Evolutionary conservation across 169 alveolate species (phyloP).

Genomic region (Plasmodium adleri): DNA sequence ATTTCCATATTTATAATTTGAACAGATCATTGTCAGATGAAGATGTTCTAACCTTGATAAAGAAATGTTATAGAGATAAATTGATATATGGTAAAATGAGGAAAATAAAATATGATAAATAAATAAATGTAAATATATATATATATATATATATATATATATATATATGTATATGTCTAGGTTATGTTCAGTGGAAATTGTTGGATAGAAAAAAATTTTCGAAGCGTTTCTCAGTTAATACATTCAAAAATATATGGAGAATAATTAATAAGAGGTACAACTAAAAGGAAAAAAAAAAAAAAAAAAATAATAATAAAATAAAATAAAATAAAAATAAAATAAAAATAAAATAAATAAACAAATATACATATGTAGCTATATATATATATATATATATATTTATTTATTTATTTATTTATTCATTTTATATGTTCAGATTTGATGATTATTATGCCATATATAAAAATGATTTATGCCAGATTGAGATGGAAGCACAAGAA

Average conservation of each 20-base stretch:
- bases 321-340: too few species aligned
- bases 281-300: constrained; percentile 1
- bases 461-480: neutral
- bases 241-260: constrained; percentile 68
- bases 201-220: constrained; percentile 32
- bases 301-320: too few species aligned
- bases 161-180: neutral
- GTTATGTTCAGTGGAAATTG: constrained; percentile 58
- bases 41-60: constrained; percentile 30
- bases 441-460: constrained; percentile 9
- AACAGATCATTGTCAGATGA: constrained; percentile 24
- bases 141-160: too few species aligned
- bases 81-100: constrained; percentile 51
- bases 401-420: neutral
- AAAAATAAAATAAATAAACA: too few species aligned
- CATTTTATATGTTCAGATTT: constrained; percentile 7
- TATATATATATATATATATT: too few species aligned
- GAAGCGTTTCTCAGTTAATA: constrained; percentile 23
- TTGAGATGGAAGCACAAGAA: constrained; percentile 26
- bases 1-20: too few species aligned
- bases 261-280: constrained; percentile 38
- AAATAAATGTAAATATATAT: neutral
- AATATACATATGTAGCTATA: too few species aligned
- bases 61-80: constrained; percentile 56
- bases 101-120: neutral